Evolutionary conservation across 371 early-diverging fungal species (phyloP).

Genomic region (Choanephora cucurbitarum): DNA sequence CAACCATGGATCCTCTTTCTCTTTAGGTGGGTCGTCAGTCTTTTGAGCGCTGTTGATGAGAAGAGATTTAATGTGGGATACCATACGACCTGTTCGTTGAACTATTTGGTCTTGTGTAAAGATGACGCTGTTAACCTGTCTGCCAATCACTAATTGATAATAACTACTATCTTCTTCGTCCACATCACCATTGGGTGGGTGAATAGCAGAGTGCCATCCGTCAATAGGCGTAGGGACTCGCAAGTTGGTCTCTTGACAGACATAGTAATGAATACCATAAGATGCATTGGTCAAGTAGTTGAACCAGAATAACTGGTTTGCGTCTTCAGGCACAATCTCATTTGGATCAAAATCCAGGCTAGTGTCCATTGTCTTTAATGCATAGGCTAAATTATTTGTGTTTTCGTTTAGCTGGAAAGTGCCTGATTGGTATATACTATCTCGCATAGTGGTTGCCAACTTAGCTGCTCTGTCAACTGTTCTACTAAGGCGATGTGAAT

Average conservation of each 20-base stretch:
- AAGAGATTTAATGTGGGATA: slow-evolving; percentile 32
- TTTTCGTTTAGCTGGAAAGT: slow-evolving; percentile 1
- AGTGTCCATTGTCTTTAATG: slow-evolving; percentile 6
- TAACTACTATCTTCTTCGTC: slow-evolving; percentile 15
- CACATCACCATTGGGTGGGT: background rate
- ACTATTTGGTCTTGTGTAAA: slow-evolving; percentile 39
- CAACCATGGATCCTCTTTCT: slow-evolving; percentile 48
- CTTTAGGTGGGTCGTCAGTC: slow-evolving; percentile 3
- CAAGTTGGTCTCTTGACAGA: slow-evolving; percentile 33
- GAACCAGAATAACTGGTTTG: slow-evolving; percentile 38
- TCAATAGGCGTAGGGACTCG: slow-evolving; percentile 35
- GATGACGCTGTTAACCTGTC: slow-evolving; percentile 40
- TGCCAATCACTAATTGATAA: slow-evolving; percentile 26
- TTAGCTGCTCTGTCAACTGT: slow-evolving; percentile 46
- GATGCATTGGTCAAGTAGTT: slow-evolving; percentile 45
- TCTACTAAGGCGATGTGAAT: slow-evolving; percentile 40
- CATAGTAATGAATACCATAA: slow-evolving; percentile 54
- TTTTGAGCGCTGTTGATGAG: slow-evolving; percentile 21
- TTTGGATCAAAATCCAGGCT: slow-evolving; percentile 27
- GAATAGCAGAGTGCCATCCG: slow-evolving; percentile 46
- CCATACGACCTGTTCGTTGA: slow-evolving; percentile 44
- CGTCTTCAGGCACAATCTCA: slow-evolving; percentile 38
- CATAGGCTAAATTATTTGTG: slow-evolving; percentile 4
- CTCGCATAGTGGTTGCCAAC: slow-evolving; percentile 24
- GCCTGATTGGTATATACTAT: slow-evolving; percentile 27